phyloP scores from a whole-genome alignment of 331 rosid species.

The Phaseolus coccineus region DNA sequence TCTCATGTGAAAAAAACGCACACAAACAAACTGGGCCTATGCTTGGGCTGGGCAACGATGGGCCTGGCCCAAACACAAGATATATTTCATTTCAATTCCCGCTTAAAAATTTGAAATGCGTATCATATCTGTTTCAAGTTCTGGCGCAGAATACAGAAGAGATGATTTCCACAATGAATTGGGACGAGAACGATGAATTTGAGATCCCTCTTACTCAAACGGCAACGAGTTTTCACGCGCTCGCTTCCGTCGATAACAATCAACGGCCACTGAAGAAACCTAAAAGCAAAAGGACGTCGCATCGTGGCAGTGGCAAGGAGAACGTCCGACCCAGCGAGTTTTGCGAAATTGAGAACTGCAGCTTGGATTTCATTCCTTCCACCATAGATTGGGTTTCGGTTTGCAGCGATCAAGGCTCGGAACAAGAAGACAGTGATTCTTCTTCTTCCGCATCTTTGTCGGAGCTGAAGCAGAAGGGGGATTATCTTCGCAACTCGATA shows the following conservation, averaged over 20 bases:
- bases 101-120: slow-evolving; percentile 13
- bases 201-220: slow-evolving; percentile 6
- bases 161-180: slow-evolving; percentile 18
- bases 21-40: not conserved
- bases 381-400: slow-evolving; percentile 50
- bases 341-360: slow-evolving; percentile 44
- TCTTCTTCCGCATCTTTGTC: not conserved
- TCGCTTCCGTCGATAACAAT: slow-evolving; percentile 32
- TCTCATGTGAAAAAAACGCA: not conserved
- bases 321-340: slow-evolving; percentile 38
- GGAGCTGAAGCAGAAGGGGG: slow-evolving; percentile 47
- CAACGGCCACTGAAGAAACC: slow-evolving; percentile 56
- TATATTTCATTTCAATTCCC: not conserved
- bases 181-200: slow-evolving; percentile 15
- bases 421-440: slow-evolving; percentile 23
- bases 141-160: not conserved
- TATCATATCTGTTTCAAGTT: not conserved
- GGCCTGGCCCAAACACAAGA: not conserved
- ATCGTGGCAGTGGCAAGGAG: slow-evolving; percentile 50
- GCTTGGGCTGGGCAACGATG: not conserved
- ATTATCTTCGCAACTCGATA: slow-evolving; percentile 65
- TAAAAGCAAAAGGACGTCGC: slow-evolving; percentile 43
- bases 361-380: slow-evolving; percentile 69
- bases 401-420: not conserved
- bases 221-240: slow-evolving; percentile 46